Conservation (phyloP, 208 protist genomes). For the Angomonas deanei region DNA sequence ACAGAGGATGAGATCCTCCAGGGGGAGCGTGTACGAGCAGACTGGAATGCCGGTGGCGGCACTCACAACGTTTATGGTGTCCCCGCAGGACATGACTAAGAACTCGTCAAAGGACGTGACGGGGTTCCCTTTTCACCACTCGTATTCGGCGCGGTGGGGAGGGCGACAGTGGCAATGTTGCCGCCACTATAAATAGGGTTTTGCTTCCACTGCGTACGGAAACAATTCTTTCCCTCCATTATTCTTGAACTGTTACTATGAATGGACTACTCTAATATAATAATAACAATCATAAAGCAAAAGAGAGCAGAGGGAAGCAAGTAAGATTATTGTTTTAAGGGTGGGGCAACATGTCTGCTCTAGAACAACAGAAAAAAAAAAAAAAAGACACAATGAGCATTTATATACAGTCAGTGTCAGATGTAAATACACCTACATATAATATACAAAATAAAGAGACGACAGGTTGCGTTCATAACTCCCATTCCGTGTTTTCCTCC, state of each 20-base stretch:
- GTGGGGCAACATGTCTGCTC: neutral
- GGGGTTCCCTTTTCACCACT: neutral
- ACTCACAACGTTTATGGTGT: constrained; percentile 72
- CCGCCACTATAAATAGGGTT: constrained; percentile 84
- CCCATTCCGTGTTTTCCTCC: constrained; percentile 52
- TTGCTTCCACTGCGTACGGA: constrained; percentile 78
- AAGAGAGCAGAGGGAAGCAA: neutral
- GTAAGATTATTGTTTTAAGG: neutral
- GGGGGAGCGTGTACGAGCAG: constrained; percentile 65
- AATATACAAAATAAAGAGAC: neutral
- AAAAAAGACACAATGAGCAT: neutral
- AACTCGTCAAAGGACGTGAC: constrained; percentile 19
- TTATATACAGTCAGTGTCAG: neutral
- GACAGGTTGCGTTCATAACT: constrained; percentile 8
- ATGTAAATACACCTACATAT: no score
- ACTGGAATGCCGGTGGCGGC: constrained; percentile 47
- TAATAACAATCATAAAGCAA: neutral
- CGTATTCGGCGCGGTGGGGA: constrained; percentile 1
- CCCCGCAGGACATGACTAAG: constrained; percentile 76
- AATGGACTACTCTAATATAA: neutral
- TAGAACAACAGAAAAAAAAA: constrained; percentile 2
- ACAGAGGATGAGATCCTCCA: constrained; percentile 81
- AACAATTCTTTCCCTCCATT: constrained; percentile 89
- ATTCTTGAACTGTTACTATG: neutral
- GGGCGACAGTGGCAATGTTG: constrained; percentile 54